phyloP scores from a whole-genome alignment of 2,329 filamentous ascomycete species.

The Pseudopithomyces chartarum region DNA sequence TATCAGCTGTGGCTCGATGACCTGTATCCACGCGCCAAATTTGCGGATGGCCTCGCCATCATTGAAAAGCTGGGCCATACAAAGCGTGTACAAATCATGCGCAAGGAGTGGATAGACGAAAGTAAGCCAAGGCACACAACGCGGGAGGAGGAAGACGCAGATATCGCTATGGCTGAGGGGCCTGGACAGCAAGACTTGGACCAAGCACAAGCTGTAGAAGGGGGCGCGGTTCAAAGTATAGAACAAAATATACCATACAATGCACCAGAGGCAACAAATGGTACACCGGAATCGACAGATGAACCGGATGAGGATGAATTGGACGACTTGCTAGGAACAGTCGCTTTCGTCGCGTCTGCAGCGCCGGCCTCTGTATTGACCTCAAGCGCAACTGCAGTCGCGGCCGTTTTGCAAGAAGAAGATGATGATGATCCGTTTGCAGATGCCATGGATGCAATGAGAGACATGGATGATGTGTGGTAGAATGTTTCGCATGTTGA shows the following conservation, averaged over 20 bases:
- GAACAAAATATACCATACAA: conserved; percentile 16
- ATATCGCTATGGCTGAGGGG: conserved; percentile 19
- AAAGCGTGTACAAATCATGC: conserved; percentile 73
- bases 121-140: conserved; percentile 58
- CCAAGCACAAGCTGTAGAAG: conserved; percentile 17
- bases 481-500: background rate
- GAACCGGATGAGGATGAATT: conserved; percentile 58
- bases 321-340: conserved; percentile 60
- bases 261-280: conserved; percentile 13
- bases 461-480: conserved; percentile 45
- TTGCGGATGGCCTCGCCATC: conserved; percentile 85
- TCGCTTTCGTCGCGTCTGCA: conserved; percentile 28
- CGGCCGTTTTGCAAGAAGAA: conserved; percentile 20
- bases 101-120: conserved; percentile 85
- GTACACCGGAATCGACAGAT: conserved; percentile 40
- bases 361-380: background rate
- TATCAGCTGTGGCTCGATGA: conserved; percentile 98
- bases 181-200: conserved; percentile 9
- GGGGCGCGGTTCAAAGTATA: background rate
- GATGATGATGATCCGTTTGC: conserved; percentile 44
- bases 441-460: conserved; percentile 48
- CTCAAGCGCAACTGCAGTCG: conserved; percentile 8
- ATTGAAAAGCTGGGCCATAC: conserved; percentile 93
- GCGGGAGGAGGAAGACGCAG: conserved; percentile 34
- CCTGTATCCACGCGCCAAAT: conserved; percentile 91